Conservation (phyloP, 2,329 filamentous ascomycete species). For the Tolypocladium guangdongense region DNA sequence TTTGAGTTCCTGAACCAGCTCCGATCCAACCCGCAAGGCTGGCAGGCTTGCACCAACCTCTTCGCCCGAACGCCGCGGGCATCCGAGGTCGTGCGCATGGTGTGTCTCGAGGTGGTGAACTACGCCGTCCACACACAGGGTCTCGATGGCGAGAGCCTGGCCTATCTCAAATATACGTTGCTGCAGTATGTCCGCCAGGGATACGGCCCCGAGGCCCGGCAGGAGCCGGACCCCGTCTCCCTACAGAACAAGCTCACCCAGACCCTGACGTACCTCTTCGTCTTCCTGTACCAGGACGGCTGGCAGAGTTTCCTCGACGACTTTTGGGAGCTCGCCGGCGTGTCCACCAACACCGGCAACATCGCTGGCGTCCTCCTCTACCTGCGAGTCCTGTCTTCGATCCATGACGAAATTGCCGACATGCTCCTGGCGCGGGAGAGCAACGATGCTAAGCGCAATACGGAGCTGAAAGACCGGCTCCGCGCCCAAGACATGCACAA, state of each 20-base stretch:
- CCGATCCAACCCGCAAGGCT: conserved; percentile 70
- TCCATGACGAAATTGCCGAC: conserved; percentile 97
- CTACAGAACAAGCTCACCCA: conserved; percentile 97
- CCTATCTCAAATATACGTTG: conserved; percentile 69
- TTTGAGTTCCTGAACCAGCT: conserved; percentile 72
- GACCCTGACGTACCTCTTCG: conserved; percentile 88
- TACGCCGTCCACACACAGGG: conserved; percentile 74
- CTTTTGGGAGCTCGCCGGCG: conserved; percentile 64
- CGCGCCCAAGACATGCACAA: conserved; percentile 79
- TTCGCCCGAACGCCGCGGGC: conserved; percentile 69
- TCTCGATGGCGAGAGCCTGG: conserved; percentile 61
- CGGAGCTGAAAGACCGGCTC: conserved; percentile 82
- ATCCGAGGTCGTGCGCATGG: conserved; percentile 77
- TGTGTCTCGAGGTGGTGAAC: conserved; percentile 87
- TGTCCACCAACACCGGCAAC: conserved; percentile 57
- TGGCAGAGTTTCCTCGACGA: conserved; percentile 92
- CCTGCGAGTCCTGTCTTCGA: conserved; percentile 74
- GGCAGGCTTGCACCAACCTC: conserved; percentile 79
- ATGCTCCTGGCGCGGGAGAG: conserved; percentile 70
- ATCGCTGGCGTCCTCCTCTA: conserved; percentile 71
- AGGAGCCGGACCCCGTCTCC: conserved; percentile 56
- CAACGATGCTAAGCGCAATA: conserved; percentile 74
- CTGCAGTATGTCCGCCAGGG: conserved; percentile 69
- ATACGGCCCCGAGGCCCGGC: conserved; percentile 52
- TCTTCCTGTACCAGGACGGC: conserved; percentile 69